A percentile compares a stretch with the other conserved stretches of the same genome.
These are phyloP conservation scores for Sanghuangporus weigelae DNA, from an alignment of 1,284 basidiomycete genomes.

Conservation along the genomic window DNA sequence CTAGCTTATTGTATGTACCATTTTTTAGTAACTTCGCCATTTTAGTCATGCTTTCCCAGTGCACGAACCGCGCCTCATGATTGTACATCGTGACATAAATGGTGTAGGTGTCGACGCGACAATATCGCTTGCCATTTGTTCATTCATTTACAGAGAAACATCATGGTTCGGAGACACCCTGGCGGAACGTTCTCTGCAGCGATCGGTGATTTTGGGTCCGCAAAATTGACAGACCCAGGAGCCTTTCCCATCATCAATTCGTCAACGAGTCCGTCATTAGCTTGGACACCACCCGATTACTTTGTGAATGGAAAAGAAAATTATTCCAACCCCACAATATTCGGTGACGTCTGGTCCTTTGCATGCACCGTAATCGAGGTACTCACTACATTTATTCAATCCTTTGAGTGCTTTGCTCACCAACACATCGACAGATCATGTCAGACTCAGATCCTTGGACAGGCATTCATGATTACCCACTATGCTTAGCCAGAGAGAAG, in stretches of 20 bases:
- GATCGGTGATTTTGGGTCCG: slow-evolving; percentile 1
- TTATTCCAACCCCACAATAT: background rate
- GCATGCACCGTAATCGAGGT: slow-evolving; percentile 8
- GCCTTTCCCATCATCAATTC: background rate
- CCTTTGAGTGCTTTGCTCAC: no score
- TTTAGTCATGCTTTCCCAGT: background rate
- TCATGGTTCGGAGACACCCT: background rate
- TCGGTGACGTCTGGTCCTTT: slow-evolving; percentile 6
- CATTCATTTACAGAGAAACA: background rate
- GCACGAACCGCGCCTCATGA: background rate
- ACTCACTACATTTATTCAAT: no score
- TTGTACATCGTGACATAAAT: slow-evolving; percentile 4
- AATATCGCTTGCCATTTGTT: background rate
- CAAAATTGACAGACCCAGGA: background rate
- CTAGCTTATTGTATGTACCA: background rate
- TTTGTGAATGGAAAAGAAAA: background rate
- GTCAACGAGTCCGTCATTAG: background rate
- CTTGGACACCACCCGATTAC: slow-evolving; percentile 7
- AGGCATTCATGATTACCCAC: no score
- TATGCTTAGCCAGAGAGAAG: no score
- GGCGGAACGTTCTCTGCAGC: background rate
- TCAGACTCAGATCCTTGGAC: no score
- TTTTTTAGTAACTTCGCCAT: background rate
- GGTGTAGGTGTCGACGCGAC: background rate
- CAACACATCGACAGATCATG: no score